Evolutionary conservation across 305 asterid species (phyloP).

Genomic region (Solanum aculeatissimum): DNA sequence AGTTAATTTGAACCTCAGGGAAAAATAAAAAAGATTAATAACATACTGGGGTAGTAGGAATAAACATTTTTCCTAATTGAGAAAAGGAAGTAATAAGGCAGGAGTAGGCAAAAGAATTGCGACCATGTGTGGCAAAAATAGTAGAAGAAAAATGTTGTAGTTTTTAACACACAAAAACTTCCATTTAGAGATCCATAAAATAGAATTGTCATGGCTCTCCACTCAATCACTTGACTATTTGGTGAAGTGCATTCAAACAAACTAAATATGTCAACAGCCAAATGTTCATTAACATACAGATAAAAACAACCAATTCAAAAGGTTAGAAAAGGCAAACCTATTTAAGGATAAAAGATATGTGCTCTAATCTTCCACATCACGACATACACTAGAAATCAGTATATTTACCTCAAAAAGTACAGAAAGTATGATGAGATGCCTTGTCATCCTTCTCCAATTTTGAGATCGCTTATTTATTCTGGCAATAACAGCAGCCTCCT

Average conservation of each 20-base stretch:
- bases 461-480: conserved; percentile 61
- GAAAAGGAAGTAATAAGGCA: neutral
- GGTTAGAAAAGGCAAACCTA: neutral
- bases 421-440: conserved; percentile 49
- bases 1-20: neutral
- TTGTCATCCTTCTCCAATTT: conserved; percentile 47
- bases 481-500: conserved; percentile 71
- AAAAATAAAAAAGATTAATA: neutral
- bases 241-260: neutral
- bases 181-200: neutral
- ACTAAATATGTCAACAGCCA: neutral
- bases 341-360: no score
- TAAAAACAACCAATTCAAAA: neutral
- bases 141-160: neutral
- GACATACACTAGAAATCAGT: neutral
- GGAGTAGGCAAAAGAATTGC: neutral
- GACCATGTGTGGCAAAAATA: neutral
- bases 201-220: neutral
- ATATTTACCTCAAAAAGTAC: conserved; percentile 57
- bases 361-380: neutral
- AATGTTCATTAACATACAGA: neutral
- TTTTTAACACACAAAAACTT: neutral
- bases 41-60: neutral
- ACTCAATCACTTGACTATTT: neutral
- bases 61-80: neutral